Percentiles rank a stretch among this genome's conserved stretches.
Evolutionary conservation across 768 basidiomycete genomes (phyloP).

Genomic region (Ramaria rubella): DNA sequence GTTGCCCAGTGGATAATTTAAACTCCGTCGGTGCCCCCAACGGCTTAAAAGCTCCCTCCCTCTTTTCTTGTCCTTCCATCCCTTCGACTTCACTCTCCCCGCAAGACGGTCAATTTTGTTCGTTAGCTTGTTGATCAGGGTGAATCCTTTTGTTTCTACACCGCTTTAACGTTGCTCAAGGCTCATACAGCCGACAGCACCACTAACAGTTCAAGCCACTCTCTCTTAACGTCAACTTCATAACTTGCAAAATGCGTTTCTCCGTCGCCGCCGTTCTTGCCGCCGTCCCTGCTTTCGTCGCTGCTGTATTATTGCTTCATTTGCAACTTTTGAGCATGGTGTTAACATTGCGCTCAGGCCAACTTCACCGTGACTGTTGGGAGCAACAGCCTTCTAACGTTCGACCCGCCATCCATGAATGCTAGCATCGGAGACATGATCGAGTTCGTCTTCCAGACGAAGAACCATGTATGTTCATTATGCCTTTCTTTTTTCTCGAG

Average conservation of each 20-base stretch:
- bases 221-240: not conserved
- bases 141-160: not conserved
- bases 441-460: slow-evolving; percentile 35
- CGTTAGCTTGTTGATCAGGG: not conserved
- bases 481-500: not conserved
- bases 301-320: not conserved
- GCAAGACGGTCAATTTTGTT: slow-evolving; percentile 1
- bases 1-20: too few relatives aligned
- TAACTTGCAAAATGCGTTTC: not conserved
- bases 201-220: too few relatives aligned
- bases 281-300: not conserved
- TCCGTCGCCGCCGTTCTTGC: not conserved
- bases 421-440: slow-evolving; percentile 33
- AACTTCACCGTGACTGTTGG: slow-evolving; percentile 16
- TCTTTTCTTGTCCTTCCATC: not conserved
- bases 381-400: slow-evolving; percentile 24
- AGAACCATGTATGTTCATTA: slow-evolving; percentile 35
- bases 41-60: not conserved
- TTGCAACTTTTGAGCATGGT: not conserved
- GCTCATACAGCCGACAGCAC: too few relatives aligned
- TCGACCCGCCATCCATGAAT: slow-evolving; percentile 29
- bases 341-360: slow-evolving; percentile 1
- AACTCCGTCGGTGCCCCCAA: not conserved
- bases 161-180: not conserved
- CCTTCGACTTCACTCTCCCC: not conserved